These are phyloP conservation scores for Berberis vulgaris DNA, from an alignment of 164 flowering plant genomes.

Conservation along the genomic window DNA sequence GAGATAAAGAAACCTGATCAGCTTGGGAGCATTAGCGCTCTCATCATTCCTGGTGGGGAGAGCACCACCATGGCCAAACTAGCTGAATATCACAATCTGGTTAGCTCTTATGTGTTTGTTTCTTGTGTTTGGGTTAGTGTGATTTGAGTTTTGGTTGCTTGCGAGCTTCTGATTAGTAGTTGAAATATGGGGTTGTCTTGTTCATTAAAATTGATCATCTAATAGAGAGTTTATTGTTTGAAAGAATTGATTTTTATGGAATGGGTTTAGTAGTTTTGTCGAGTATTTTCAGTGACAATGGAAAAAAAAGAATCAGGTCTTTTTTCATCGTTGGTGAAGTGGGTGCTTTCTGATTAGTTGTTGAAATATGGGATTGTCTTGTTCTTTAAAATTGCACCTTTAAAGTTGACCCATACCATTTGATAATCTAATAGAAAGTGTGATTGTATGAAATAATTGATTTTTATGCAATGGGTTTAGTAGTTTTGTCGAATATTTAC, in stretches of 20 bases:
- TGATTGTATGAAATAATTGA: no score
- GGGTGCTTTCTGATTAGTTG: background rate
- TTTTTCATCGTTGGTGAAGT: no score
- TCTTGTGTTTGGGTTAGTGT: no score
- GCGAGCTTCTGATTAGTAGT: background rate
- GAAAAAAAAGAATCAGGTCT: no score
- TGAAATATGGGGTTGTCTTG: background rate
- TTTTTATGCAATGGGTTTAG: no score
- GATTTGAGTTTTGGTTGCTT: background rate
- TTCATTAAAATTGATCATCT: background rate
- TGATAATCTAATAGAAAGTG: background rate
- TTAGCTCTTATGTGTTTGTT: slow-evolving; percentile 9
- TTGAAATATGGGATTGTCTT: background rate
- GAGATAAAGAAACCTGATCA: slow-evolving; percentile 89
- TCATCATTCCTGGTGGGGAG: slow-evolving; percentile 96
- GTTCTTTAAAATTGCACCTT: no score
- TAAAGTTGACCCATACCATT: no score
- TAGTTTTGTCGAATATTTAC: no score
- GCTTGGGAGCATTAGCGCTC: slow-evolving; percentile 45
- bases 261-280: no score
- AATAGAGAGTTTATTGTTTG: no score
- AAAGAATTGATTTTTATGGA: no score
- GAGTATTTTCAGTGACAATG: no score
- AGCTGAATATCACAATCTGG: slow-evolving; percentile 84
- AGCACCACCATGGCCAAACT: slow-evolving; percentile 99